Evolutionary conservation across 768 basidiomycete genomes (phyloP).

Genomic region (Mrakia gelida): DNA sequence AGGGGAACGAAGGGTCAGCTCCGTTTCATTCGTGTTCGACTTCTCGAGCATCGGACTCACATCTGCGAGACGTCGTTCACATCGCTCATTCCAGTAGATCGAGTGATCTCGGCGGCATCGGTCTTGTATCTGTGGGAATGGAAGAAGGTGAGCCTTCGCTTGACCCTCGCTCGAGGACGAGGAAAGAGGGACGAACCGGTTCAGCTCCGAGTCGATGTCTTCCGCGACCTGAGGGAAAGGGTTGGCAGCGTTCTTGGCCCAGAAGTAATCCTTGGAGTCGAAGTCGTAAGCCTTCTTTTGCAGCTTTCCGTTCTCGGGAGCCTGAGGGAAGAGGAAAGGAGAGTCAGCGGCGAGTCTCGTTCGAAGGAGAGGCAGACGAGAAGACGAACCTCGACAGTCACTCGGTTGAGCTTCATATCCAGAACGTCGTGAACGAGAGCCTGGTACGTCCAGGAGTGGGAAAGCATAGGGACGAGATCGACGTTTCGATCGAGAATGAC

Average conservation of each 20-base stretch:
- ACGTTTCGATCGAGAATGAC: slow-evolving; percentile 91
- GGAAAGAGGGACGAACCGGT: slow-evolving; percentile 43
- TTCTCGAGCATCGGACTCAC: slow-evolving; percentile 50
- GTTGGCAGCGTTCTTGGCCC: slow-evolving; percentile 90
- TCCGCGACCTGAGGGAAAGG: slow-evolving; percentile 99
- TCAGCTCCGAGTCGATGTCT: slow-evolving; percentile 88
- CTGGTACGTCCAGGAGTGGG: slow-evolving; percentile 99
- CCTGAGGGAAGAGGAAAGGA: slow-evolving; percentile 39
- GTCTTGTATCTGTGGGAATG: slow-evolving; percentile 57
- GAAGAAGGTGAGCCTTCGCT: too few relatives aligned
- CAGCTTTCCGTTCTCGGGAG: slow-evolving; percentile 54
- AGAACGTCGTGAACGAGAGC: slow-evolving; percentile 96
- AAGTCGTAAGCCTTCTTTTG: slow-evolving; percentile 81
- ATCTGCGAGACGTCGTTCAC: slow-evolving; percentile 91
- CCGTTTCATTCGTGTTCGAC: neutral
- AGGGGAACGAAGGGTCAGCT: slow-evolving; percentile 8
- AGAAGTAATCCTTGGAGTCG: slow-evolving; percentile 98
- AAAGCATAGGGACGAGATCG: slow-evolving; percentile 86
- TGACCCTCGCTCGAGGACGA: too few relatives aligned
- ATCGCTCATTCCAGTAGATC: slow-evolving; percentile 92
- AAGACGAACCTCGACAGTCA: slow-evolving; percentile 60
- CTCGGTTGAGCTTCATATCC: slow-evolving; percentile 92
- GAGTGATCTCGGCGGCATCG: slow-evolving; percentile 93
- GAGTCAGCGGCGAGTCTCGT: neutral
- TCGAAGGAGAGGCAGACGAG: neutral